Percentiles rank a stretch among this genome's conserved stretches.
phyloP scores from a whole-genome alignment of 768 basidiomycete species.

The Trichaptum fuscoviolaceum region DNA sequence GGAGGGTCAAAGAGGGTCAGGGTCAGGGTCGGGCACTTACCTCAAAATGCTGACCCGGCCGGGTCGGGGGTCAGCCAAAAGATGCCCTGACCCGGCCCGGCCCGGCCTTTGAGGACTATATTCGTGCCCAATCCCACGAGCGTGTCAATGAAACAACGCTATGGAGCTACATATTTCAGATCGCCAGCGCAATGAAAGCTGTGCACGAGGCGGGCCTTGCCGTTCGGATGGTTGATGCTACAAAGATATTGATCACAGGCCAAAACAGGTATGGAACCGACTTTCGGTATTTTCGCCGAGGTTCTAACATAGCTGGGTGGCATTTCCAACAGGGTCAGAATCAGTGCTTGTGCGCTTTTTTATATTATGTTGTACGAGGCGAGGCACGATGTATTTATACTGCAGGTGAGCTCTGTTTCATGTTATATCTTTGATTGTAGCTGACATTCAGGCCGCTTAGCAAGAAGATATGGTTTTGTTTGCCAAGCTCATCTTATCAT shows the following conservation, averaged over 20 bases:
- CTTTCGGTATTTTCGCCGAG: constrained; percentile 2
- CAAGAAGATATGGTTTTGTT: constrained; percentile 89
- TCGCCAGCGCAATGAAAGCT: constrained; percentile 80
- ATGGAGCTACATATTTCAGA: constrained; percentile 92
- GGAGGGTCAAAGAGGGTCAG: no score
- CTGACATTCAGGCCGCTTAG: constrained; percentile 17
- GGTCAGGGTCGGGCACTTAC: no score
- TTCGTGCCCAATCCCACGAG: constrained; percentile 30
- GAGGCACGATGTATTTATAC: constrained; percentile 46
- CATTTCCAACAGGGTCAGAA: constrained; percentile 53
- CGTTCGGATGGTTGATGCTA: constrained; percentile 75
- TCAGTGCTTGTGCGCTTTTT: constrained; percentile 80
- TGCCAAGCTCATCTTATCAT: constrained; percentile 73
- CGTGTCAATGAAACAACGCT: constrained; percentile 71
- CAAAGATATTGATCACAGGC: constrained; percentile 83
- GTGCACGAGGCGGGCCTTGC: constrained; percentile 81
- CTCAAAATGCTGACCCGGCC: no score
- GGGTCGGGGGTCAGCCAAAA: no score
- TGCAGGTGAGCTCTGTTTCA: constrained; percentile 36
- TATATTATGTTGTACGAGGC: constrained; percentile 81
- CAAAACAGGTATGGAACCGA: constrained; percentile 66
- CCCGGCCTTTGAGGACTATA: no score
- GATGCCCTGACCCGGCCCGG: no score
- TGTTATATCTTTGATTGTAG: not conserved
- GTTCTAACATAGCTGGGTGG: not conserved